phyloP scores from a whole-genome alignment of 2,329 filamentous ascomycete species.

The Penicillium decumbens region DNA sequence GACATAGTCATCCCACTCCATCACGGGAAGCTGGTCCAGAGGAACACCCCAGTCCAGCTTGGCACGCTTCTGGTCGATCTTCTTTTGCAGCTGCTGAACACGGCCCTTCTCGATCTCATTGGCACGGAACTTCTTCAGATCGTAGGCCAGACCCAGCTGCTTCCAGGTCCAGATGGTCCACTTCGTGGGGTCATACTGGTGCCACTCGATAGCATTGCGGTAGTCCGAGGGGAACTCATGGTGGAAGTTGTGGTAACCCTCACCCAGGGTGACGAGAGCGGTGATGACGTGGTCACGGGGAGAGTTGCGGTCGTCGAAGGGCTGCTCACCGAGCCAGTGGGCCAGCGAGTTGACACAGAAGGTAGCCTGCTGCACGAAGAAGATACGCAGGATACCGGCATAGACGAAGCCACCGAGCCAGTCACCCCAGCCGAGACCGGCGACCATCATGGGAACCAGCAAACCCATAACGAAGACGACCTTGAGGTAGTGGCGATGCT shows the following conservation, averaged over 20 bases:
- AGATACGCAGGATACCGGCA: constrained; percentile 77
- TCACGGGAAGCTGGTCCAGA: constrained; percentile 76
- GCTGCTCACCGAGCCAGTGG: constrained; percentile 88
- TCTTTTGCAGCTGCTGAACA: constrained; percentile 85
- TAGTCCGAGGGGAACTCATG: constrained; percentile 92
- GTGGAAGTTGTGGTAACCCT: constrained; percentile 94
- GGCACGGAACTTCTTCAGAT: constrained; percentile 83
- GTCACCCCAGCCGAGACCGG: constrained; percentile 75
- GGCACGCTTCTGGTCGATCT: constrained; percentile 80
- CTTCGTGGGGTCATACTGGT: constrained; percentile 88
- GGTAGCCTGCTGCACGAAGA: constrained; percentile 86
- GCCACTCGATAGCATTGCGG: constrained; percentile 86
- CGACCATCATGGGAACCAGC: constrained; percentile 67
- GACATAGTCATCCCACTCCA: constrained; percentile 83
- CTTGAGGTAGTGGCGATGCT: constrained; percentile 82
- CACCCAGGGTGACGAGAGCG: constrained; percentile 76
- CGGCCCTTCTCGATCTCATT: constrained; percentile 93
- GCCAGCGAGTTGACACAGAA: constrained; percentile 91
- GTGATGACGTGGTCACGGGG: constrained; percentile 85
- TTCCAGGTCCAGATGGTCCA: constrained; percentile 84
- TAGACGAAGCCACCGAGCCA: constrained; percentile 80
- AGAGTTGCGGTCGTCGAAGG: constrained; percentile 88
- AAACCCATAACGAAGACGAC: constrained; percentile 72
- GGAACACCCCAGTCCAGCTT: constrained; percentile 81
- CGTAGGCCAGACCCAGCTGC: constrained; percentile 74